Conservation (phyloP, 768 basidiomycete species). For the Leccinum obscurum region DNA sequence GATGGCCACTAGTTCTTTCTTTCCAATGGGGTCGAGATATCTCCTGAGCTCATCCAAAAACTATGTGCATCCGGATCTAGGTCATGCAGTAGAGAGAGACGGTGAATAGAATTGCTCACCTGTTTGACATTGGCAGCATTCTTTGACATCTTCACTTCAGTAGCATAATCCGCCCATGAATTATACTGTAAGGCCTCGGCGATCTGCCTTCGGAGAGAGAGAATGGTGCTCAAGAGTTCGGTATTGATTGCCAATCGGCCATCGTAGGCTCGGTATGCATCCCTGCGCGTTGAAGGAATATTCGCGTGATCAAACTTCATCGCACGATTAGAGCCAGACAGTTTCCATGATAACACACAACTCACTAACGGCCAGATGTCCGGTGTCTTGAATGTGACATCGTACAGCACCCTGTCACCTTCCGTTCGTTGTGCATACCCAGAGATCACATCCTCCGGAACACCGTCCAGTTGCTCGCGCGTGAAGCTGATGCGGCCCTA, state of each 20-base stretch:
- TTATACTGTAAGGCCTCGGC: slow-evolving; percentile 67
- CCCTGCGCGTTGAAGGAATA: slow-evolving; percentile 64
- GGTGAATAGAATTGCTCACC: slow-evolving; percentile 33
- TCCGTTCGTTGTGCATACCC: slow-evolving; percentile 69
- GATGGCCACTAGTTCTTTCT: slow-evolving; percentile 63
- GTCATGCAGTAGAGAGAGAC: background rate
- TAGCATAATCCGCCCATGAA: slow-evolving; percentile 81
- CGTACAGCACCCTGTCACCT: slow-evolving; percentile 55
- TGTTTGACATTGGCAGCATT: slow-evolving; percentile 55
- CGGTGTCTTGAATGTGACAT: slow-evolving; percentile 79
- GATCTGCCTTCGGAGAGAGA: slow-evolving; percentile 68
- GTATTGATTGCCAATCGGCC: slow-evolving; percentile 65
- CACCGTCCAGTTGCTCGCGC: slow-evolving; percentile 74
- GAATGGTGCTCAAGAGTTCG: slow-evolving; percentile 64
- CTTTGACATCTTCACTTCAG: slow-evolving; percentile 84
- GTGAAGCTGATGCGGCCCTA: slow-evolving; percentile 68
- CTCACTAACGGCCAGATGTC: slow-evolving; percentile 77
- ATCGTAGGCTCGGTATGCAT: slow-evolving; percentile 64
- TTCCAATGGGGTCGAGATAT: slow-evolving; percentile 71
- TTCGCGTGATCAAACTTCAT: slow-evolving; percentile 73
- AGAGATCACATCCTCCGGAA: slow-evolving; percentile 74
- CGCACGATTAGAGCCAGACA: background rate
- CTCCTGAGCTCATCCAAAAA: slow-evolving; percentile 74
- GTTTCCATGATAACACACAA: background rate
- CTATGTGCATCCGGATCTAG: slow-evolving; percentile 32